These are phyloP conservation scores for Umbilicaria muhlenbergii DNA, from an alignment of 495 filamentous ascomycete species.

Conservation along the genomic window DNA sequence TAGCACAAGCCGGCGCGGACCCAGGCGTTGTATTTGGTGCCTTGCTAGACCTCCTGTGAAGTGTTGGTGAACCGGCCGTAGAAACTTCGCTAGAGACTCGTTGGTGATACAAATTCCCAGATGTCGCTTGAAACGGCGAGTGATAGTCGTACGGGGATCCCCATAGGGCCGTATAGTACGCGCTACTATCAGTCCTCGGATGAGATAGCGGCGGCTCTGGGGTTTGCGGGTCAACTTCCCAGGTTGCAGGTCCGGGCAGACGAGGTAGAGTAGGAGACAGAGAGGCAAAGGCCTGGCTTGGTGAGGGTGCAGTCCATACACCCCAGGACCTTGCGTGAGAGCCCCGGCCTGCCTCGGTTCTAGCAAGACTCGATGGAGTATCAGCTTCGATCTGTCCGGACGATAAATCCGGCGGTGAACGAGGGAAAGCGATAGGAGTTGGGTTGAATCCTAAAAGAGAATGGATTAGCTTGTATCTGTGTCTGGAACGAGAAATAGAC, in stretches of 20 bases:
- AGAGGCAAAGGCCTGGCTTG: neutral
- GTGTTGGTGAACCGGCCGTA: constrained; percentile 33
- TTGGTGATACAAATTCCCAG: neutral
- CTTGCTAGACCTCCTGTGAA: constrained; percentile 13
- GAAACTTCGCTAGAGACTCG: constrained; percentile 1
- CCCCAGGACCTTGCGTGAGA: constrained; percentile 1
- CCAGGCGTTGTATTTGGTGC: constrained; percentile 14
- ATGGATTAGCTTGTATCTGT: no score
- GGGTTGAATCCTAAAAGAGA: no score
- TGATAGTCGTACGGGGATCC: constrained; percentile 49
- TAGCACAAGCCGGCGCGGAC: constrained; percentile 22
- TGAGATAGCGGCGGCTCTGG: constrained; percentile 1
- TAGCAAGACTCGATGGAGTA: no score
- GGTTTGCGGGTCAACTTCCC: neutral
- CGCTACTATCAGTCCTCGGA: constrained; percentile 20
- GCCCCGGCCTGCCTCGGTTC: neutral
- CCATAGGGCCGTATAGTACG: constrained; percentile 54
- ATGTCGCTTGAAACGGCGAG: neutral
- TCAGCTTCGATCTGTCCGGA: no score
- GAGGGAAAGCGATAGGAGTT: no score
- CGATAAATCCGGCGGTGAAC: no score
- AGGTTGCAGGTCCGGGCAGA: constrained; percentile 1
- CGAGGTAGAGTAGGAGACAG: neutral
- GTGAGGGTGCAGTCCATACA: constrained; percentile 6
- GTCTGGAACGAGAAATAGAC: no score